These are phyloP conservation scores for Asclepias syriaca DNA, from an alignment of 257 asterid species.

Conservation along the genomic window DNA sequence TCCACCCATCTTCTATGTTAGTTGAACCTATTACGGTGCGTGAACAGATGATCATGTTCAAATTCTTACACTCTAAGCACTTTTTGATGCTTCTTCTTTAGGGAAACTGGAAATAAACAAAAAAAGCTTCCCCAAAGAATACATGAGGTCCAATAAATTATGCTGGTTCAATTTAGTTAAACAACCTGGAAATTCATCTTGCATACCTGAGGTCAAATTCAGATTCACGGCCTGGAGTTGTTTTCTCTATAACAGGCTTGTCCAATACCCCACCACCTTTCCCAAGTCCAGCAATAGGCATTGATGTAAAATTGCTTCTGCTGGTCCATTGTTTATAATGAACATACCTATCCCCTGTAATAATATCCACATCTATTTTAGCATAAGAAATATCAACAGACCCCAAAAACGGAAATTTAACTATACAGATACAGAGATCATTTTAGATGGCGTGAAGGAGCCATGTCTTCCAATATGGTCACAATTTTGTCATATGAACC, in stretches of 20 bases:
- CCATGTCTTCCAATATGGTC: background rate
- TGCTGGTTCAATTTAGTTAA: background rate
- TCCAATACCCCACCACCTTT: slow-evolving; percentile 91
- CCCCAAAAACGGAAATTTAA: background rate
- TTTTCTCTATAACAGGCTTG: slow-evolving; percentile 77
- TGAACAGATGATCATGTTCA: background rate
- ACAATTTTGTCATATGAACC: background rate
- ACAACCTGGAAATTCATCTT: slow-evolving; percentile 13
- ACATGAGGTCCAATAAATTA: background rate
- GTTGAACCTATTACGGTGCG: too few relatives aligned
- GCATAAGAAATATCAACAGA: background rate
- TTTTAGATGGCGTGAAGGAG: background rate
- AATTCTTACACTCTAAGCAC: background rate
- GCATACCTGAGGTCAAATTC: slow-evolving; percentile 90
- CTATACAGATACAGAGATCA: background rate
- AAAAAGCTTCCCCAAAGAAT: background rate
- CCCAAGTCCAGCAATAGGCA: slow-evolving; percentile 55
- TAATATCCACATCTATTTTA: slow-evolving; percentile 15
- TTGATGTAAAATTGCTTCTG: slow-evolving; percentile 42
- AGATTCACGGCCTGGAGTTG: slow-evolving; percentile 88
- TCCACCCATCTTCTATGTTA: background rate
- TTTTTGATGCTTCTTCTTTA: background rate
- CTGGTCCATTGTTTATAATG: slow-evolving; percentile 55
- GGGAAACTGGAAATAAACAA: background rate
- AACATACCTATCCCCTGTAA: slow-evolving; percentile 58